These are phyloP conservation scores for Penstemon newberryi DNA, from an alignment of 257 asterid genomes.

Conservation along the genomic window DNA sequence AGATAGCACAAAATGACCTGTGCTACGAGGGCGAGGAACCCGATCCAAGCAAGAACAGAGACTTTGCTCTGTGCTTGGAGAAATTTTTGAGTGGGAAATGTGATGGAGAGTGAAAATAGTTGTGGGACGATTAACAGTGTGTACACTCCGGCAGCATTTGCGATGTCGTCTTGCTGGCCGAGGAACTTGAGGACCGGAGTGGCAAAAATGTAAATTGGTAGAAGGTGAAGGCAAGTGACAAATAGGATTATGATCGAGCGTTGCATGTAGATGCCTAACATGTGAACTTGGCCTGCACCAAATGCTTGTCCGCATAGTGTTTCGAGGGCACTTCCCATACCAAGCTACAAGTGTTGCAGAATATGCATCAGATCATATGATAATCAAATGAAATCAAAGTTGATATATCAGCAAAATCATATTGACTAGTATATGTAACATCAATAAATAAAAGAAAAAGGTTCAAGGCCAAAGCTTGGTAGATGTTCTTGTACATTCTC, in stretches of 20 bases:
- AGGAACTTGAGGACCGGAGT: slow-evolving; percentile 47
- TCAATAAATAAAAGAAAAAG: no score
- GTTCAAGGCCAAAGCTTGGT: no score
- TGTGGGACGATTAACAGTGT: slow-evolving; percentile 41
- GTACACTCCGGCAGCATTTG: slow-evolving; percentile 44
- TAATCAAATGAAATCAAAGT: no score
- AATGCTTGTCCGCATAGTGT: slow-evolving; percentile 55
- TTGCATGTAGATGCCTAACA: slow-evolving; percentile 51
- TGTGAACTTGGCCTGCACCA: slow-evolving; percentile 48
- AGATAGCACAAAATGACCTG: slow-evolving; percentile 41
- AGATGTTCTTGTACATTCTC: no score
- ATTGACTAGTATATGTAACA: no score
- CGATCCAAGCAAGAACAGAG: slow-evolving; percentile 40
- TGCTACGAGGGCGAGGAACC: slow-evolving; percentile 34
- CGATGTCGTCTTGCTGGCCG: slow-evolving; percentile 48
- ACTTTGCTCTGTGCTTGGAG: slow-evolving; percentile 62
- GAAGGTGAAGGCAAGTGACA: slow-evolving; percentile 31
- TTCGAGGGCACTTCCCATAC: slow-evolving; percentile 62
- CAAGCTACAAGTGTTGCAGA: slow-evolving; percentile 28
- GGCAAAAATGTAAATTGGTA: slow-evolving; percentile 46
- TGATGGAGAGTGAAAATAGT: slow-evolving; percentile 39
- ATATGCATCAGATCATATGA: no score
- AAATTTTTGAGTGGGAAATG: slow-evolving; percentile 45
- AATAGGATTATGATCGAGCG: slow-evolving; percentile 42
- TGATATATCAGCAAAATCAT: no score